Evolutionary conservation across 352 stramenopile species (phyloP).

Genomic region (Pythium insidiosum): DNA sequence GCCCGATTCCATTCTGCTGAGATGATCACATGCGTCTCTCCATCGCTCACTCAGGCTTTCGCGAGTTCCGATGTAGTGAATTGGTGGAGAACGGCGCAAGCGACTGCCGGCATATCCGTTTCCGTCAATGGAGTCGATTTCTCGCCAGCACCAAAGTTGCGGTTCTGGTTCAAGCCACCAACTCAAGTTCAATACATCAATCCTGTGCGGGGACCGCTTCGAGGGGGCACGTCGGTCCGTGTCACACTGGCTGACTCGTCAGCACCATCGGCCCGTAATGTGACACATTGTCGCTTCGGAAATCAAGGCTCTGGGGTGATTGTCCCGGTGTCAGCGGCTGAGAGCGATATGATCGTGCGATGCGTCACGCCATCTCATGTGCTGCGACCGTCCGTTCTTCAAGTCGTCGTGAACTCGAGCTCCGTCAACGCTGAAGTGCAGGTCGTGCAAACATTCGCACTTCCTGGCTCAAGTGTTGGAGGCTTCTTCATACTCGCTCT

Average conservation of each 20-base stretch:
- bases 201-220: slow-evolving; percentile 15
- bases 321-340: too few species aligned
- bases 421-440: slow-evolving; percentile 19
- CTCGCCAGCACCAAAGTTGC: too few species aligned
- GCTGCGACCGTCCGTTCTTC: slow-evolving; percentile 12
- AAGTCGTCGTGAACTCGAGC: slow-evolving; percentile 7
- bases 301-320: slow-evolving; percentile 1
- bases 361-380: slow-evolving; percentile 19
- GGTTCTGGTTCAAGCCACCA: too few species aligned
- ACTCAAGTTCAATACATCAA: too few species aligned
- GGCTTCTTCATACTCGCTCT: slow-evolving; percentile 24
- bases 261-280: neutral
- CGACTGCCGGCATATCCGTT: too few species aligned
- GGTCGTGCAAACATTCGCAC: slow-evolving; percentile 12
- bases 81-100: too few species aligned
- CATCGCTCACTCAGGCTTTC: too few species aligned
- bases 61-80: too few species aligned
- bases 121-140: too few species aligned
- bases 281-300: slow-evolving; percentile 31
- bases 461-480: slow-evolving; percentile 2
- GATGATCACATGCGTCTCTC: too few species aligned
- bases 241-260: slow-evolving; percentile 3
- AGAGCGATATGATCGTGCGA: too few species aligned
- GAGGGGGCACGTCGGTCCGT: slow-evolving; percentile 20
- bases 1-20: too few species aligned